Percentiles rank a stretch among this genome's conserved stretches.
Evolutionary conservation across 148 eudicot species (phyloP).

Genomic region (Camellia japonica): DNA sequence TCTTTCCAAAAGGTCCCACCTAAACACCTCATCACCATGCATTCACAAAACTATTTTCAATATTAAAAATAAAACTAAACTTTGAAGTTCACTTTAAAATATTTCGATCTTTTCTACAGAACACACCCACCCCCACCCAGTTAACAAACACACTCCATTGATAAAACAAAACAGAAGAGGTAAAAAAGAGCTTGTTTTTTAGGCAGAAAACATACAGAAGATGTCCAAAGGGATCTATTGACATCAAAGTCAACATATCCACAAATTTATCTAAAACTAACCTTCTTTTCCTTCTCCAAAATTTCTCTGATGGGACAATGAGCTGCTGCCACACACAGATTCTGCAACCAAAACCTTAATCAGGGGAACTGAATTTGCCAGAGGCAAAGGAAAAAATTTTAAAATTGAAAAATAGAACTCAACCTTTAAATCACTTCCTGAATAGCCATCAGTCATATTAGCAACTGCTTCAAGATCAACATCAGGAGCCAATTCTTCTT

Average conservation of each 20-base stretch:
- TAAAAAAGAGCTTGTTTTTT: not conserved
- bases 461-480: slow-evolving; percentile 70
- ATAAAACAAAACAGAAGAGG: no score
- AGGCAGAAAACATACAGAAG: not conserved
- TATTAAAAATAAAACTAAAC: not conserved
- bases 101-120: no score
- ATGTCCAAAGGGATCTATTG: not conserved
- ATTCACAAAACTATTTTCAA: not conserved
- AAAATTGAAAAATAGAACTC: not conserved
- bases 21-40: not conserved
- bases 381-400: not conserved
- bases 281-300: slow-evolving; percentile 82
- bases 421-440: slow-evolving; percentile 96
- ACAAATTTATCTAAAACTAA: slow-evolving; percentile 12
- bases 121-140: no score
- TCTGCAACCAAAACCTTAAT: slow-evolving; percentile 40
- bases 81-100: not conserved
- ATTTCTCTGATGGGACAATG: slow-evolving; percentile 91
- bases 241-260: not conserved
- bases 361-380: not conserved
- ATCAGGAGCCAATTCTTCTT: slow-evolving; percentile 71
- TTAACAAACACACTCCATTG: no score
- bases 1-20: no score
- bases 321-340: slow-evolving; percentile 86
- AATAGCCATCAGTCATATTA: slow-evolving; percentile 80